Evolutionary conservation across 1,284 basidiomycete species (phyloP).

Genomic region (Ceratobasidium sp.): DNA sequence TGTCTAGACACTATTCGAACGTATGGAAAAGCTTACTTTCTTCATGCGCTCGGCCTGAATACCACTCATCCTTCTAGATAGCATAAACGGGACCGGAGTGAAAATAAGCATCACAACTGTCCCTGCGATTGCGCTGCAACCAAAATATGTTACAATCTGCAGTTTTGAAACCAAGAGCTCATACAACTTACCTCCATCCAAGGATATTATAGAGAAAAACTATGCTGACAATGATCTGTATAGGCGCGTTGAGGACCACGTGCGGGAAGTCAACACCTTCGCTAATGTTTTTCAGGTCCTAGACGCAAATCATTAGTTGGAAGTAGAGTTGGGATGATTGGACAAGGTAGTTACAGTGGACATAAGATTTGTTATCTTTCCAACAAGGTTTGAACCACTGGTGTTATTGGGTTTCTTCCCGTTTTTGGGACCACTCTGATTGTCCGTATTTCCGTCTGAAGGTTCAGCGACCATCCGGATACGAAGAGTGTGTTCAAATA

Average conservation of each 20-base stretch:
- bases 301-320: not conserved
- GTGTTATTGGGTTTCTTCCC: conserved; percentile 15
- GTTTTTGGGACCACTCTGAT: too few relatives aligned
- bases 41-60: conserved; percentile 54
- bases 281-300: conserved; percentile 48
- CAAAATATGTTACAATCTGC: not conserved
- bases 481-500: conserved; percentile 67
- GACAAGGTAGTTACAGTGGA: conserved; percentile 28
- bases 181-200: conserved; percentile 45
- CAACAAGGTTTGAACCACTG: conserved; percentile 44
- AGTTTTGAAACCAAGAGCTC: not conserved
- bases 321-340: not conserved
- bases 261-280: conserved; percentile 49
- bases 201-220: conserved; percentile 48
- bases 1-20: not conserved
- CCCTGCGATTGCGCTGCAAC: conserved; percentile 44
- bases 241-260: conserved; percentile 43
- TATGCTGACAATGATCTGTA: conserved; percentile 43
- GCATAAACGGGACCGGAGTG: conserved; percentile 42
- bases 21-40: conserved; percentile 23
- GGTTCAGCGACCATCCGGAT: conserved; percentile 64
- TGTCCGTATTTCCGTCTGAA: too few relatives aligned
- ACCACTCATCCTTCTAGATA: conserved; percentile 46
- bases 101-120: conserved; percentile 41
- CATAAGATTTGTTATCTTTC: conserved; percentile 48